A percentile compares a stretch with the other conserved stretches of the same genome.
These are phyloP conservation scores for Clavariopsis aquatica DNA, from an alignment of 495 filamentous ascomycete genomes.

Conservation along the genomic window DNA sequence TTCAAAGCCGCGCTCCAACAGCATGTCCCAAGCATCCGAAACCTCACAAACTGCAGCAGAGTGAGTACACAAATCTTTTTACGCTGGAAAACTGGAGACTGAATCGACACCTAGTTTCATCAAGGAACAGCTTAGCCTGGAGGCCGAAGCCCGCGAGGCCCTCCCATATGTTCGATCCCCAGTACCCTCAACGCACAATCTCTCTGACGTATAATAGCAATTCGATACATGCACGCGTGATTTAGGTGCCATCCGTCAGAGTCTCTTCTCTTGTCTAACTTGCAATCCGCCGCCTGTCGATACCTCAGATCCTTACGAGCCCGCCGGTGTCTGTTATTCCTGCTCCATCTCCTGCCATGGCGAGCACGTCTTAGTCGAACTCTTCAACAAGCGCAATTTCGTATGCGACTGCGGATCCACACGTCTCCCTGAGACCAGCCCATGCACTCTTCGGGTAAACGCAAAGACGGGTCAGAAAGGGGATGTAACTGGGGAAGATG, in stretches of 20 bases:
- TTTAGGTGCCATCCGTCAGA: conserved; percentile 83
- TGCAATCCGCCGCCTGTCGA: conserved; percentile 78
- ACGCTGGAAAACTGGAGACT: not conserved
- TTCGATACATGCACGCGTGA: conserved; percentile 90
- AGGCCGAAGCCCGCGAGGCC: conserved; percentile 90
- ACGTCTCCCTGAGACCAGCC: conserved; percentile 65
- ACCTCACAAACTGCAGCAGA: conserved; percentile 85
- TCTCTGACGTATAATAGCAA: conserved; percentile 54
- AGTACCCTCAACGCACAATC: not conserved
- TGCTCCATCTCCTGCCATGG: conserved; percentile 97
- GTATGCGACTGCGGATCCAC: conserved; percentile 96
- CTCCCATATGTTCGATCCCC: conserved; percentile 74
- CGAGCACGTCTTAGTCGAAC: conserved; percentile 90
- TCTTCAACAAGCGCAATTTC: conserved; percentile 93
- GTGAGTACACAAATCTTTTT: conserved; percentile 45
- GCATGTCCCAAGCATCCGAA: conserved; percentile 62
- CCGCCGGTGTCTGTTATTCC: conserved; percentile 90
- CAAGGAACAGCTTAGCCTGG: conserved; percentile 81
- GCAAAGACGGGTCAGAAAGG: conserved; percentile 72
- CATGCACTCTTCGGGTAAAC: conserved; percentile 78
- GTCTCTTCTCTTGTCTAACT: conserved; percentile 84
- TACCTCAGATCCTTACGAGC: conserved; percentile 61
- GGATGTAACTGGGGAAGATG: conserved; percentile 69
- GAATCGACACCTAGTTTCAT: conserved; percentile 64
- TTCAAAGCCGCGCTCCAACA: conserved; percentile 35